Conservation (phyloP, 2,329 filamentous ascomycete species). For the Clonostachys solani region DNA sequence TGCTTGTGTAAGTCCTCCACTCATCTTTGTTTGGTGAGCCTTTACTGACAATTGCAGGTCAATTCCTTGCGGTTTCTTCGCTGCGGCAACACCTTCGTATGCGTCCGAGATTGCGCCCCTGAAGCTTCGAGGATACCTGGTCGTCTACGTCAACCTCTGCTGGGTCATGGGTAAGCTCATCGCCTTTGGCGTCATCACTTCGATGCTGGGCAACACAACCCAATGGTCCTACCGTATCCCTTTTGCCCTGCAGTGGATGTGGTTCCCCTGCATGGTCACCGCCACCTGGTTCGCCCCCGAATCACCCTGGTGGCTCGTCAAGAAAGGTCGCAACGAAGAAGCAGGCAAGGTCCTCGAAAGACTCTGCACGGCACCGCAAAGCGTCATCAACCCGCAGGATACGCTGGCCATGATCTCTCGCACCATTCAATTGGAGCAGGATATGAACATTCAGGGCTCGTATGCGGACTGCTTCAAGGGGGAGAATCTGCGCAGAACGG, state of each 20-base stretch:
- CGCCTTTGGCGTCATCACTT: constrained; percentile 27
- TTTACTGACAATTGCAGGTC: constrained; percentile 18
- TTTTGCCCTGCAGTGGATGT: constrained; percentile 37
- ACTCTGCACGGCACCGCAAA: constrained; percentile 20
- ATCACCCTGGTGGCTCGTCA: constrained; percentile 37
- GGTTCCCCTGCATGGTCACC: constrained; percentile 28
- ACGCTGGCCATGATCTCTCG: constrained; percentile 43
- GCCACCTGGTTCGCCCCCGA: constrained; percentile 31
- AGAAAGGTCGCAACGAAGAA: constrained; percentile 21
- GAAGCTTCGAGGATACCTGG: constrained; percentile 41
- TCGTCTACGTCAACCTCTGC: constrained; percentile 25
- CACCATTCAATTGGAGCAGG: constrained; percentile 41
- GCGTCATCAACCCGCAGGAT: constrained; percentile 24
- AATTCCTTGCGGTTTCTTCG: constrained; percentile 40
- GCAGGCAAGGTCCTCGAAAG: constrained; percentile 28
- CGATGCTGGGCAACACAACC: constrained; percentile 19
- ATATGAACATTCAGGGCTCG: constrained; percentile 26
- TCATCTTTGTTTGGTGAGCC: no score
- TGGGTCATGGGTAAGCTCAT: constrained; percentile 30
- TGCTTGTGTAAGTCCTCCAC: constrained; percentile 15
- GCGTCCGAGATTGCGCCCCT: constrained; percentile 39
- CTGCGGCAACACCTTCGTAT: constrained; percentile 40
- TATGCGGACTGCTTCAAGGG: constrained; percentile 45
- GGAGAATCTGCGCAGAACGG: constrained; percentile 36
- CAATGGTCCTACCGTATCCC: constrained; percentile 36